Percentiles rank a stretch among this genome's conserved stretches.
phyloP scores from a whole-genome alignment of 2,329 filamentous ascomycete species.

The Exophiala mesophila region DNA sequence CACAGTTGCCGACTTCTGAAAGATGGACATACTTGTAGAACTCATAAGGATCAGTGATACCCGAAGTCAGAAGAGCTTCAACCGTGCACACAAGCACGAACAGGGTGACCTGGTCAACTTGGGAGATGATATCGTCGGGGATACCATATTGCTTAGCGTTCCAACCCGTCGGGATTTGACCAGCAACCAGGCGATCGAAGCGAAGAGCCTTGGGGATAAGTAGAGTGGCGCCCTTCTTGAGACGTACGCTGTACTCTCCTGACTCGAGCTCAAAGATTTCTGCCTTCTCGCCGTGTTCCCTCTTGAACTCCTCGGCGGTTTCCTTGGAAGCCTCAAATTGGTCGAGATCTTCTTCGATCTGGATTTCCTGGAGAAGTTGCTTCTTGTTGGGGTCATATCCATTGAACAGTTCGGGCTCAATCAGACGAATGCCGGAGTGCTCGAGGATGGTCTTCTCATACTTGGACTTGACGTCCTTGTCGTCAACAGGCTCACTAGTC shows the following conservation, averaged over 20 bases:
- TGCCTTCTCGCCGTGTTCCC: conserved; percentile 94
- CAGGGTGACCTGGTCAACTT: conserved; percentile 93
- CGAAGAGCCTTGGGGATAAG: conserved; percentile 95
- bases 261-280: conserved; percentile 96
- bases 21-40: conserved; percentile 99
- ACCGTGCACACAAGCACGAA: conserved; percentile 92
- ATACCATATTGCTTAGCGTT: conserved; percentile 94
- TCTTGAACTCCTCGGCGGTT: conserved; percentile 93
- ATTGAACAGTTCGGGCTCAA: conserved; percentile 93
- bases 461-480: conserved; percentile 95
- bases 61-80: conserved; percentile 82
- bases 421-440: conserved; percentile 93
- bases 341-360: conserved; percentile 94
- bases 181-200: conserved; percentile 95
- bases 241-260: conserved; percentile 86
- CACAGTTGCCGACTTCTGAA: conserved; percentile 95
- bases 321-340: conserved; percentile 97
- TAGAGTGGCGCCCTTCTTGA: conserved; percentile 92
- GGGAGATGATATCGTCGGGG: conserved; percentile 93
- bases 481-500: conserved; percentile 89
- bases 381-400: conserved; percentile 99
- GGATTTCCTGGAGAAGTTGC: conserved; percentile 94
- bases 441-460: conserved; percentile 97
- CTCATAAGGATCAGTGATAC: conserved; percentile 98
- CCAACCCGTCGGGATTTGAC: conserved; percentile 96